phyloP scores from a whole-genome alignment of 1,284 basidiomycete species.

The Waitea zeae region DNA sequence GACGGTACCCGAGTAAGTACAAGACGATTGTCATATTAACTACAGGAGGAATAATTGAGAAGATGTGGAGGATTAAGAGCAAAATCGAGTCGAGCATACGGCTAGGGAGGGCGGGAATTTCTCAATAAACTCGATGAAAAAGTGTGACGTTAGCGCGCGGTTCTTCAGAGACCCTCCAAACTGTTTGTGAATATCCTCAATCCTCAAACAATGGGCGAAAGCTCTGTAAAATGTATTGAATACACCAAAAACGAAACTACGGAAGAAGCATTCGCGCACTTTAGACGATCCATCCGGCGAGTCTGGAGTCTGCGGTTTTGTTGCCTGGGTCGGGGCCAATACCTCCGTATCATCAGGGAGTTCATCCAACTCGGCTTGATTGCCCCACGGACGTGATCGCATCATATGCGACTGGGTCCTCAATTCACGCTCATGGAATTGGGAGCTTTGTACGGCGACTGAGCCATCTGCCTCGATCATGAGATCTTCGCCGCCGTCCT shows the following conservation, averaged over 20 bases:
- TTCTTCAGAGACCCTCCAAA: too few species aligned
- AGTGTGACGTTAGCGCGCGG: too few species aligned
- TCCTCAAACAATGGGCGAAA: neutral
- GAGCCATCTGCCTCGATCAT: neutral
- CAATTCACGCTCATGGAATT: neutral
- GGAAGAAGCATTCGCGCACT: neutral
- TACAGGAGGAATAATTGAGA: too few species aligned
- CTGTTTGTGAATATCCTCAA: neutral
- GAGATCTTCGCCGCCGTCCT: constrained; percentile 46
- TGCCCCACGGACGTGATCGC: neutral
- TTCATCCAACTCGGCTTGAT: neutral
- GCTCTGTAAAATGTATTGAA: neutral
- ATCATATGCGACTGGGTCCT: neutral
- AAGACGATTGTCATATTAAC: too few species aligned
- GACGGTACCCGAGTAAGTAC: too few species aligned
- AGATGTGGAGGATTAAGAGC: too few species aligned
- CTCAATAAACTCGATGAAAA: too few species aligned
- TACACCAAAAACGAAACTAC: neutral
- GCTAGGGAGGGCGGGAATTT: too few species aligned
- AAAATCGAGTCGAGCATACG: too few species aligned
- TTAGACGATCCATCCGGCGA: neutral
- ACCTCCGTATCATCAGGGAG: neutral
- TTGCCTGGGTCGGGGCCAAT: neutral
- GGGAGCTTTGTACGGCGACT: neutral
- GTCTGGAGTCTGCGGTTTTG: too few species aligned